Evolutionary conservation across 2,329 filamentous ascomycete species (phyloP), one percentile per base, ranked within the genome.

Genomic region (Ambrosiella beaveri): DNA sequence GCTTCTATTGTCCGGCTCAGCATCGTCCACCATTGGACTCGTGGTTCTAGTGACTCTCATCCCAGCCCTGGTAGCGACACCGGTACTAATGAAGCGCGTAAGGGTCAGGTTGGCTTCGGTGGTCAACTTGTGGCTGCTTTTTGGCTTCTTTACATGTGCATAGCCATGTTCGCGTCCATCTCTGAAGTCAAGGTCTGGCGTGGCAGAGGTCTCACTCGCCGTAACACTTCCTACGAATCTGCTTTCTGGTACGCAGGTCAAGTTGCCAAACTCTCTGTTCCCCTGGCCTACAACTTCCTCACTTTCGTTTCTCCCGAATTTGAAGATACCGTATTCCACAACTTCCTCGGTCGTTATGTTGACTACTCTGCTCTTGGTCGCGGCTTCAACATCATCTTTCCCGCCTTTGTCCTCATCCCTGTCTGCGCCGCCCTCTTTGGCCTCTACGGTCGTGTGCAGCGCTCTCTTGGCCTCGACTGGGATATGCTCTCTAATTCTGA

Each of bases 131-230:
- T 91, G 54, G 86, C 91, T 0, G 84, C 88, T 1, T 73, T 81
- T 12, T 98, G 93, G 93, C 84, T 98, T 61, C 76, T 90, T 59
- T 98, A 98, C 74, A 98, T 98, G 93, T 95, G 87, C 68, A 77
- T 86, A 12, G 89, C 89, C 52, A 88, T 93, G 4, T 79, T 97
- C 55, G 86, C 82, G 59, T 90, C 89, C 7, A 84, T 98, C 66
- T 88, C 85, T 12, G 88, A 95, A 67, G 88, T 95, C 64, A 94
- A 93, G 66, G 89, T 96, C n/a, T 98, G 93, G 93, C 86, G 93
- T 59, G 93, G 94, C 54, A 82, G 93, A 39, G 91, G 93, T 0
- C 75, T 98, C 5, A 91, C 97, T 52, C 82, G 81, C 60, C 83
- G 93, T 59, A 93, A 95, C 66, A 98, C 93, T 0, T 91, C 94